Base-by-base conservation (phyloP, 208 protist species). In the Porcisia hertigi region DNA sequence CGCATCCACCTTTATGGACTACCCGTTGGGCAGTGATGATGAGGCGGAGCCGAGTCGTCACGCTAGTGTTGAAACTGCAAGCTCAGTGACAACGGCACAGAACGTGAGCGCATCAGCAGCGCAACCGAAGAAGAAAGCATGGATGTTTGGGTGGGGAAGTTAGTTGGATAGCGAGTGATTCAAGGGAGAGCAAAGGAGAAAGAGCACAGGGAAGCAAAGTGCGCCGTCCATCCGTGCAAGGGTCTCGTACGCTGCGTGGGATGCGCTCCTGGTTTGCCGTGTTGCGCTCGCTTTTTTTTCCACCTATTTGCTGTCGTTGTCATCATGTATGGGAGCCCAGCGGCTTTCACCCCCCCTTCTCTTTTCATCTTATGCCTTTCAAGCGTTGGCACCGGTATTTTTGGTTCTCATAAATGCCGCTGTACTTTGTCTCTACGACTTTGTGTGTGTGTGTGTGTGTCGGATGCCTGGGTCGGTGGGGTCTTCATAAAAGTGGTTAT, bases 1-100 rank as follows among this genome's bases (percentile, higher is more conserved):
- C 62, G 93, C 93, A 11, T 87, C 83, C 23, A 93, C 88, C 1
- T 97, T 90, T 69, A 77, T 97, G 1, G 85, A 95, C 45, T 97
- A 89, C 70, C 87, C 87, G 54, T 39, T 41, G 16, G 71, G 73
- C 9, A 71, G 79, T 9, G 53, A 34, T 18, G 53, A 54, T 12
- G 59, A 53, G 73, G 47, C 69, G 25, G 7, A 58, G 49, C 43
- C 52, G 18, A 47, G 16, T 45, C 7, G 9, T 41, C 30, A 49
- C 39, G 11, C 59, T 23, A 18, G 34, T 23, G 59, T 54, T 53
- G 74, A 80, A 43, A 39, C 49, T n/a, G 45, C 58, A n/a, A 34
- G 16, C 14, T 60, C 59, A 18, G n/a, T 60, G 49, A 71, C 63
- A 34, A 59, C 58, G 39, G 18, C 76, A 41, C 75, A 66, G 69